A percentile compares a stretch with the other conserved stretches of the same genome.
Conservation (phyloP, 257 asterid genomes). For the Lithospermum erythrorhizon region DNA sequence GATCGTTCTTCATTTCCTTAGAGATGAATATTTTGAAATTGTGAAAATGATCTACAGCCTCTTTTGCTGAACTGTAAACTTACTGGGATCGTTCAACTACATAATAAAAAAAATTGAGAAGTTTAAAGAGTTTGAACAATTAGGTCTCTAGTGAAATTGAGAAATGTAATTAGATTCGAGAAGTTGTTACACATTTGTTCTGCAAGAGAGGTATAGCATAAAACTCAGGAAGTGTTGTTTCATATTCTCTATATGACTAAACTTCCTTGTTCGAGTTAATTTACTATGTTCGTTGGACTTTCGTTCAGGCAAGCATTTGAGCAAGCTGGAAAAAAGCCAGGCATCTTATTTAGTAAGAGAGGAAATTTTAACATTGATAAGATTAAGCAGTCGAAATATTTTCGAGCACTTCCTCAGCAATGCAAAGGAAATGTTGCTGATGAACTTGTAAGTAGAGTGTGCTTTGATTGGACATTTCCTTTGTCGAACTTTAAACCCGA, state of each 20-base stretch:
- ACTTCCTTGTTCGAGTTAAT: no score
- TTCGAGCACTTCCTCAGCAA: conserved; percentile 40
- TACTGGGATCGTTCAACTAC: no score
- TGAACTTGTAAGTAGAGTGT: conserved; percentile 35
- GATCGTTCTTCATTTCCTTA: no score
- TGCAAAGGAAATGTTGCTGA: conserved; percentile 23
- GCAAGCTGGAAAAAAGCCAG: conserved; percentile 72
- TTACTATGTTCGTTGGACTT: no score
- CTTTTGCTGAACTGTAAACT: no score
- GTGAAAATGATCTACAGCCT: no score
- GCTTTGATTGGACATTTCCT: neutral
- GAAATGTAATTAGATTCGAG: no score
- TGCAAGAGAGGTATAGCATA: neutral
- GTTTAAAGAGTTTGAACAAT: no score
- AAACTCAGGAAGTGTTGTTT: neutral
- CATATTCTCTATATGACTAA: no score
- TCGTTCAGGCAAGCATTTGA: conserved; percentile 71
- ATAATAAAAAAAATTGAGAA: no score
- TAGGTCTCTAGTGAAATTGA: no score
- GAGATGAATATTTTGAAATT: no score
- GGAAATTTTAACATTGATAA: conserved; percentile 46
- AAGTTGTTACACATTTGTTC: neutral
- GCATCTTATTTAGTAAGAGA: conserved; percentile 51
- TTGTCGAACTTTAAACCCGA: neutral
- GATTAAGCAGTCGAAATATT: conserved; percentile 62